Base-by-base conservation (phyloP, 257 asterid species). In the Leptodermis oblonga region DNA sequence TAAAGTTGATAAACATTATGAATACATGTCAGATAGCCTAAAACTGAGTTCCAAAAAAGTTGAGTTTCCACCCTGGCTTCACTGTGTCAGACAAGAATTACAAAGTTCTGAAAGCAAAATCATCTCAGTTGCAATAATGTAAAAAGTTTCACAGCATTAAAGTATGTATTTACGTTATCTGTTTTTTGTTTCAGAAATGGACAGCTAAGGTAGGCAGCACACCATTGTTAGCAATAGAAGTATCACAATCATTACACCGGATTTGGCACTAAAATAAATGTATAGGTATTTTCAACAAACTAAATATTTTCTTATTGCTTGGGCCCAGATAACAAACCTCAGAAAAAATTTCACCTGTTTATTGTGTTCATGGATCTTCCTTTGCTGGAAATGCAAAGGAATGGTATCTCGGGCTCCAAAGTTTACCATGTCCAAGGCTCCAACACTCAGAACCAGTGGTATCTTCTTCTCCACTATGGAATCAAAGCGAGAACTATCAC, bases 351-450 rank as follows among this genome's bases (percentile, higher is more conserved):
- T 78, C 75, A 92, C 95, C 97, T 93, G 97, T 23, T 81, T 85
- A 82, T 80, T 93, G 83, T 93, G 99, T 76, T 76, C 95, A 69
- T 90, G 80, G 51, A 88, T 67, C 67, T 77, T 86, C 71, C 99
- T 85, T 59, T 82, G 83, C 74, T 81, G 88, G 83, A 88, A 88
- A 20, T 74, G 77, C 18, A 96, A 77, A 36, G 97, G 92, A 76
- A 93, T 66, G 63, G 95, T 86, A 68, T 55, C 84, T 84, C 76
- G 81, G 68, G 90, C 85, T 77, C 99, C 99, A 83, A 93, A 93
- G 71, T 93, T 93, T 70, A 93, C 96, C 94, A 90, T 93, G 82
- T 93, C 97, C 88, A 93, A 51, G 67, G 99, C 99, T 79, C 99
- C 99, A 48, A 80, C 78, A 78, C 97, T 90, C 81, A 93, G 85